Percentiles rank a stretch among this genome's conserved stretches.
Evolutionary conservation across 2,329 filamentous ascomycete species (phyloP).

Genomic region (Aureobasidium sp.): DNA sequence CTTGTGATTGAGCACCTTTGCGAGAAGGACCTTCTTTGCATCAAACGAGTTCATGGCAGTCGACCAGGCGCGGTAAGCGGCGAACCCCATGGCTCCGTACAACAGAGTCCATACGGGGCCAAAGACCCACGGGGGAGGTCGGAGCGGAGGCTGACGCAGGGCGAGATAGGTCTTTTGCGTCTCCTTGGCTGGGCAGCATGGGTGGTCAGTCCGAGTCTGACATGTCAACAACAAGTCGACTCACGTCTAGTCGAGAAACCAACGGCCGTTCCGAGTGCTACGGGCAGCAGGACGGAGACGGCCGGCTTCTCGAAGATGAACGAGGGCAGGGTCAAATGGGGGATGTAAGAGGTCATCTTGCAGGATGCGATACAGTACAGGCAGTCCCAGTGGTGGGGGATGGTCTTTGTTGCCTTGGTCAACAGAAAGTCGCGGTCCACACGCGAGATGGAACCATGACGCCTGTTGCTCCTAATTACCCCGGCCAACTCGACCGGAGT

Average conservation of each 20-base stretch:
- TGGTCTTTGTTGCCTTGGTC: background rate
- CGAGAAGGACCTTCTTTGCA: constrained; percentile 49
- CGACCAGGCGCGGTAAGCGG: constrained; percentile 69
- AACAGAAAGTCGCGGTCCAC: too few species aligned
- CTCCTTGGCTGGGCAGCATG: constrained; percentile 40
- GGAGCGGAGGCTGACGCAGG: constrained; percentile 56
- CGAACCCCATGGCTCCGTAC: constrained; percentile 75
- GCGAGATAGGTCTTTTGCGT: constrained; percentile 57
- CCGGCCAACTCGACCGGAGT: too few species aligned
- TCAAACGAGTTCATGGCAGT: constrained; percentile 54
- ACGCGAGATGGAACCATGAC: too few species aligned
- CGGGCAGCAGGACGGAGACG: constrained; percentile 66
- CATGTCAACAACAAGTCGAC: constrained; percentile 35
- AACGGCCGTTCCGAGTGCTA: constrained; percentile 65
- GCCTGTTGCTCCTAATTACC: too few species aligned
- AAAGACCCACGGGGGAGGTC: constrained; percentile 52
- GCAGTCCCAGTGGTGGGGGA: background rate
- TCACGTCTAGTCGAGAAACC: constrained; percentile 58
- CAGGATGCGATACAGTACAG: background rate
- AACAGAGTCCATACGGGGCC: constrained; percentile 53
- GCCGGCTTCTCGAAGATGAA: constrained; percentile 66
- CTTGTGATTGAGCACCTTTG: constrained; percentile 39
- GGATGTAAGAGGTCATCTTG: constrained; percentile 70
- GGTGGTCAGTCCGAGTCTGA: background rate
- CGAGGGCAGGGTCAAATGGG: constrained; percentile 67